phyloP scores from a whole-genome alignment of 257 asterid genomes.

The Capsicum chinense region DNA sequence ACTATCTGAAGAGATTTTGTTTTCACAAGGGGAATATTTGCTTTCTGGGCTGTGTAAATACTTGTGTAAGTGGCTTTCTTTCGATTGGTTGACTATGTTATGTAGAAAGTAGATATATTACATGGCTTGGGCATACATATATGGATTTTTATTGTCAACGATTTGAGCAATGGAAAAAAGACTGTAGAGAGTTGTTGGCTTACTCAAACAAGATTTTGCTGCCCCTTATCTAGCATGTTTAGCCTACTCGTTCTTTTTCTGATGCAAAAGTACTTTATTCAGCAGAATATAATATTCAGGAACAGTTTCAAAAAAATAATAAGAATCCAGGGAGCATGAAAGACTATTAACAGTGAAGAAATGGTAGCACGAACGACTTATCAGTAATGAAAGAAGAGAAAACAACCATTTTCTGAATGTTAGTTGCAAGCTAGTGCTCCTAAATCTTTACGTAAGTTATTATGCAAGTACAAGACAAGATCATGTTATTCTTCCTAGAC shows the following conservation, averaged over 20 bases:
- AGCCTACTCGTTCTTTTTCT: background rate
- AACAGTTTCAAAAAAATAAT: too few relatives aligned
- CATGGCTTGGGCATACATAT: background rate
- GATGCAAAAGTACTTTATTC: background rate
- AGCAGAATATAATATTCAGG: background rate
- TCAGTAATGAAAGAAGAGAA: background rate
- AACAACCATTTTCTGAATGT: background rate
- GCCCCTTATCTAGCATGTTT: background rate
- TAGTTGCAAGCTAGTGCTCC: constrained; percentile 16
- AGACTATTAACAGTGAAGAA: background rate
- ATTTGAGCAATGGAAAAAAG: background rate
- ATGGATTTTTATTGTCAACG: background rate
- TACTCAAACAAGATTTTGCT: background rate
- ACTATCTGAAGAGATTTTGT: background rate
- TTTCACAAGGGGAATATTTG: background rate
- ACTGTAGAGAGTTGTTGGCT: background rate
- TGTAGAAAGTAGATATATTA: background rate
- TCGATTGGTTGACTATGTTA: background rate
- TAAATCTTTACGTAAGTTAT: background rate
- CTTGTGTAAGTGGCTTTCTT: background rate
- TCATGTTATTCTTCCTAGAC: background rate
- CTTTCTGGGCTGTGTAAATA: constrained; percentile 22
- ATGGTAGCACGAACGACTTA: background rate
- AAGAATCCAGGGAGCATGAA: background rate
- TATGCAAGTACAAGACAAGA: background rate